Conservation (phyloP, 257 asterid genomes). For the Echium plantagineum region DNA sequence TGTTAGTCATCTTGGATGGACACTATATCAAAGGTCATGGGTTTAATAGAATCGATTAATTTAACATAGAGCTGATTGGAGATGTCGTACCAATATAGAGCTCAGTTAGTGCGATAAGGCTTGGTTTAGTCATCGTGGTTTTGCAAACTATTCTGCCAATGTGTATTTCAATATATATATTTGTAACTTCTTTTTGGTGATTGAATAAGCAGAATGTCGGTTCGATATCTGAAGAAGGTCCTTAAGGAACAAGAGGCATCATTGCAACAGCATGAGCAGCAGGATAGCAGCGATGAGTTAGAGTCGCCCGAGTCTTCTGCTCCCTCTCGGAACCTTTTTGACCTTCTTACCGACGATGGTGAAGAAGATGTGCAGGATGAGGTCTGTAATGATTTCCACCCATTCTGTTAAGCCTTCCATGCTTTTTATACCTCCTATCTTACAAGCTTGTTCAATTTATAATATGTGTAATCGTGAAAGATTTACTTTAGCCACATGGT, state of each 20-base stretch:
- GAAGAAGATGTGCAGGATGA: slow-evolving; percentile 20
- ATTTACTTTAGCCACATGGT: neutral
- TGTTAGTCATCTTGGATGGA: too few relatives aligned
- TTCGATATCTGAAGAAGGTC: slow-evolving; percentile 51
- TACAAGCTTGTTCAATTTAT: neutral
- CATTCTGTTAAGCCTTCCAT: neutral
- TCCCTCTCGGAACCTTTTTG: slow-evolving; percentile 37
- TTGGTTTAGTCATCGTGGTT: too few relatives aligned
- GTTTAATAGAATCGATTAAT: too few relatives aligned
- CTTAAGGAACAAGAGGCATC: slow-evolving; percentile 50
- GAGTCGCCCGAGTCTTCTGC: slow-evolving; percentile 32
- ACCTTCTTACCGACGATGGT: slow-evolving; percentile 39
- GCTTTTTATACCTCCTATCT: neutral
- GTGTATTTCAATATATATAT: neutral
- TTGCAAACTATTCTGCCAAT: neutral
- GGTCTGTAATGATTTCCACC: slow-evolving; percentile 16
- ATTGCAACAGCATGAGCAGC: slow-evolving; percentile 18
- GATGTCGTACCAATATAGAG: too few relatives aligned
- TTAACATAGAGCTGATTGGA: too few relatives aligned
- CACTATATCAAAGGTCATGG: too few relatives aligned
- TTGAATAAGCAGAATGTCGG: slow-evolving; percentile 34
- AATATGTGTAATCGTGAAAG: neutral
- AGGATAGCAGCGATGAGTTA: slow-evolving; percentile 32
- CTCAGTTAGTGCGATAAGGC: too few relatives aligned
- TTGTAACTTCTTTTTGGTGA: neutral